Conservation (phyloP, 208 protist species). For the Leishmania braziliensis region DNA sequence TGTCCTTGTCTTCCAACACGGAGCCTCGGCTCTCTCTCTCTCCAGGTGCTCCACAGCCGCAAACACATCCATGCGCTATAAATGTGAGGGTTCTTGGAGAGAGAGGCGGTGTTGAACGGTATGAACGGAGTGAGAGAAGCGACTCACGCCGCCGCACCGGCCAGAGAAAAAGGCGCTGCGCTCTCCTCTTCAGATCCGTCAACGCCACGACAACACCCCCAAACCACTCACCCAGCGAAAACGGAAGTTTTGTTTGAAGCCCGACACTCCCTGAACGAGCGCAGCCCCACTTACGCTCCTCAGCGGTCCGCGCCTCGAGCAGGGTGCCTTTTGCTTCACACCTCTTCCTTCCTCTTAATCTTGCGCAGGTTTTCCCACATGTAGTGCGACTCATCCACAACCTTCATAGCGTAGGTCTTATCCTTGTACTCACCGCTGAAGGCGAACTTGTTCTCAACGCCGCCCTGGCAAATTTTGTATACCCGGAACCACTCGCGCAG, state of each 20-base stretch:
- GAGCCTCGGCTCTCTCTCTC: not conserved
- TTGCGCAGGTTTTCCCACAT: constrained; percentile 93
- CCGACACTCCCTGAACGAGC: not conserved
- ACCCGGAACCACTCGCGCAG: constrained; percentile 91
- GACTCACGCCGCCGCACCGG: not conserved
- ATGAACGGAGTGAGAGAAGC: not conserved
- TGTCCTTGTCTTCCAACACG: not conserved
- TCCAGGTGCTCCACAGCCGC: not conserved
- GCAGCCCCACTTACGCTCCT: not conserved
- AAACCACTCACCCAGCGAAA: not conserved
- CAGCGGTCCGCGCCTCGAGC: not conserved
- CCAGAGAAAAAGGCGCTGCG: not conserved
- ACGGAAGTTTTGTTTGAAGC: not conserved
- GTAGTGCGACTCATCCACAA: constrained; percentile 91
- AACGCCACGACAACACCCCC: not conserved
- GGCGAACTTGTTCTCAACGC: constrained; percentile 92
- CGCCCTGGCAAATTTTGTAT: constrained; percentile 94
- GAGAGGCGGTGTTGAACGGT: not conserved
- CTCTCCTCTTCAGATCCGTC: not conserved
- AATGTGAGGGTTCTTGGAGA: not conserved
- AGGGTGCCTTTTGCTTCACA: constrained; percentile 34
- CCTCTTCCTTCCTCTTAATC: constrained; percentile 79
- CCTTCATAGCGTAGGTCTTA: constrained; percentile 83
- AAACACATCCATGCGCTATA: not conserved
- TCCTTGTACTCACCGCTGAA: constrained; percentile 91